phyloP scores from a whole-genome alignment of 139 green algal genomes.

The Coelastrella sp. region DNA sequence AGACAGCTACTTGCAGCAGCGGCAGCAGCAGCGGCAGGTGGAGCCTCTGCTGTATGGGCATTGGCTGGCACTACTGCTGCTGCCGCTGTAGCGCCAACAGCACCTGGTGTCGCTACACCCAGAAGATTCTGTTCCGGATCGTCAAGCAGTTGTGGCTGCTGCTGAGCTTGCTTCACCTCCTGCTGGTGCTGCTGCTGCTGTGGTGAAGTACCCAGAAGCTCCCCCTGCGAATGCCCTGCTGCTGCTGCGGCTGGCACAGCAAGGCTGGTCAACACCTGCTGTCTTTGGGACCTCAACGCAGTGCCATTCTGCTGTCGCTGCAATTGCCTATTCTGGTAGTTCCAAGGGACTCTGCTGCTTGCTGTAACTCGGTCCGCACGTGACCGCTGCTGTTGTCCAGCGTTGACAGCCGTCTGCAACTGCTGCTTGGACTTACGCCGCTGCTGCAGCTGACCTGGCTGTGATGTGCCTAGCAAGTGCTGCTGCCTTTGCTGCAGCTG shows the following conservation, averaged over 20 bases:
- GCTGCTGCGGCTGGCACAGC: background rate
- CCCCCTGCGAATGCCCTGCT: background rate
- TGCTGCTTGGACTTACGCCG: background rate
- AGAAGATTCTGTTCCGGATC: too few relatives aligned
- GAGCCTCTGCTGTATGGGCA: background rate
- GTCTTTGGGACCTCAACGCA: background rate
- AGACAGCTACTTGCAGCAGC: background rate
- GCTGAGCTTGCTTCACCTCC: background rate
- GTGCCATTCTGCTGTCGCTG: background rate
- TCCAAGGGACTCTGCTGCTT: background rate
- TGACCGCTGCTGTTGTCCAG: background rate
- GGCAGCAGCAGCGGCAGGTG: too few relatives aligned
- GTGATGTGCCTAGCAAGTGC: background rate
- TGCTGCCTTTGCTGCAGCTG: background rate
- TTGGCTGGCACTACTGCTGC: background rate
- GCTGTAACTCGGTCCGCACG: background rate
- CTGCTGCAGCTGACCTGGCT: background rate
- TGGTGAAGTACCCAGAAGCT: background rate
- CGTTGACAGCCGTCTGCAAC: background rate
- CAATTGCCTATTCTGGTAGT: slow-evolving; percentile 6
- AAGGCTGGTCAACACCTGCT: background rate
- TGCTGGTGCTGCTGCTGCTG: background rate
- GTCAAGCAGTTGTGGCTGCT: too few relatives aligned
- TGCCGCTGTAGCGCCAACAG: too few relatives aligned
- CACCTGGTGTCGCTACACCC: too few relatives aligned